phyloP scores from a whole-genome alignment of 768 basidiomycete genomes.

The Russula sp. region DNA sequence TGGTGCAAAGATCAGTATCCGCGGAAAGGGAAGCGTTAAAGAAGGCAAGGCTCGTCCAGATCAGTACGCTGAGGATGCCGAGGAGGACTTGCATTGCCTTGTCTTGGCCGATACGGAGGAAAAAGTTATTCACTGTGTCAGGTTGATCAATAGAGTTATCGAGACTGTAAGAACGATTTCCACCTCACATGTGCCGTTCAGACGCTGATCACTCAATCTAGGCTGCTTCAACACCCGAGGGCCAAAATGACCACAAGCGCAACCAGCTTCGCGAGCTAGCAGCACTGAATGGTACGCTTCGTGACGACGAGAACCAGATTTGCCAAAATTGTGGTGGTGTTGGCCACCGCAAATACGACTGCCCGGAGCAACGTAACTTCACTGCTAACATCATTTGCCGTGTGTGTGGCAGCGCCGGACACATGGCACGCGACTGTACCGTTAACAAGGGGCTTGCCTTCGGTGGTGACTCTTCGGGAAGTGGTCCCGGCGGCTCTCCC shows the following conservation, averaged over 20 bases:
- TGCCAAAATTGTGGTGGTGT: constrained; percentile 95
- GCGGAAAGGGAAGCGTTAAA: constrained; percentile 97
- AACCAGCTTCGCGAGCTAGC: constrained; percentile 98
- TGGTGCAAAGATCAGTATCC: constrained; percentile 96
- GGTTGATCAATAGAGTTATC: constrained; percentile 94
- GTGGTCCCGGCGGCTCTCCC: constrained; percentile 47
- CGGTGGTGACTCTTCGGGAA: constrained; percentile 27
- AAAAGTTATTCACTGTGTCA: constrained; percentile 87
- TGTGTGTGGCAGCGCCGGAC: constrained; percentile 94
- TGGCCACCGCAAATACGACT: constrained; percentile 98
- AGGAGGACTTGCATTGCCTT: constrained; percentile 98
- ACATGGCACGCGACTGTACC: constrained; percentile 98
- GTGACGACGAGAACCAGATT: constrained; percentile 98
- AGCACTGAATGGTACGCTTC: constrained; percentile 94
- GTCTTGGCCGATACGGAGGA: constrained; percentile 89
- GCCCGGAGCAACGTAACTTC: constrained; percentile 96
- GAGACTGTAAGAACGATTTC: constrained; percentile 67
- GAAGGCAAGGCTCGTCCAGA: constrained; percentile 96
- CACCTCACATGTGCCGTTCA: neutral
- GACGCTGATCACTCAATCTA: constrained; percentile 28
- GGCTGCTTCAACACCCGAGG: constrained; percentile 99
- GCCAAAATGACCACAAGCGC: constrained; percentile 98
- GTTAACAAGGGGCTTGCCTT: constrained; percentile 61
- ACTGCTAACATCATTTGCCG: constrained; percentile 99
- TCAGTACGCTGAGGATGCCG: constrained; percentile 91